Conservation (phyloP, 805 yeast genomes). For the Metschnikowia santaceciliae region DNA sequence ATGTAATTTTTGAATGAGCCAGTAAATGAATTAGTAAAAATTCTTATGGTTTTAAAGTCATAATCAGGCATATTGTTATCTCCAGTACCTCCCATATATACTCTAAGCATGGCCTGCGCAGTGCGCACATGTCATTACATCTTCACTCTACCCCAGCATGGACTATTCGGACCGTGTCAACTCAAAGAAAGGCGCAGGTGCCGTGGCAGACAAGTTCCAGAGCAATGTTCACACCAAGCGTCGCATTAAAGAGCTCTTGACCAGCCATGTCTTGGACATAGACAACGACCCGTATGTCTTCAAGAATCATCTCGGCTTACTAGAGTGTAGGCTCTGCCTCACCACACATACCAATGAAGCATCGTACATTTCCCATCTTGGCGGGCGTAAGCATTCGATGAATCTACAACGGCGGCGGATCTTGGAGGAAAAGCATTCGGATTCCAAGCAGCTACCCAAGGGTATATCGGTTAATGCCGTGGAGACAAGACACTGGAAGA, state of each 20-base stretch:
- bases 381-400: conserved; percentile 78
- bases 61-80: not conserved
- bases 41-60: not conserved
- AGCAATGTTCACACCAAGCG: conserved; percentile 64
- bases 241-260: conserved; percentile 61
- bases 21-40: too few species aligned
- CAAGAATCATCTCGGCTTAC: conserved; percentile 74
- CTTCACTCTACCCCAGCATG: conserved; percentile 42
- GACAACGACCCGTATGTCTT: conserved; percentile 80
- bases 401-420: conserved; percentile 59
- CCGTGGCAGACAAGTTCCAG: conserved; percentile 72
- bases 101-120: not conserved
- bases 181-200: conserved; percentile 88
- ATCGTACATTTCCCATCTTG: conserved; percentile 77
- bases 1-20: too few species aligned
- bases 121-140: not conserved
- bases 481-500: conserved; percentile 45
- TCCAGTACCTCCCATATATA: too few species aligned
- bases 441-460: conserved; percentile 14
- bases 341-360: conserved; percentile 80
- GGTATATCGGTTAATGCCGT: conserved; percentile 34
- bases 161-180: conserved; percentile 89
- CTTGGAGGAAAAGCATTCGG: conserved; percentile 28
- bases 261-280: conserved; percentile 45
- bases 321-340: conserved; percentile 80